phyloP scores from a whole-genome alignment of 2,329 filamentous ascomycete species.

The Sphaerulina musiva region DNA sequence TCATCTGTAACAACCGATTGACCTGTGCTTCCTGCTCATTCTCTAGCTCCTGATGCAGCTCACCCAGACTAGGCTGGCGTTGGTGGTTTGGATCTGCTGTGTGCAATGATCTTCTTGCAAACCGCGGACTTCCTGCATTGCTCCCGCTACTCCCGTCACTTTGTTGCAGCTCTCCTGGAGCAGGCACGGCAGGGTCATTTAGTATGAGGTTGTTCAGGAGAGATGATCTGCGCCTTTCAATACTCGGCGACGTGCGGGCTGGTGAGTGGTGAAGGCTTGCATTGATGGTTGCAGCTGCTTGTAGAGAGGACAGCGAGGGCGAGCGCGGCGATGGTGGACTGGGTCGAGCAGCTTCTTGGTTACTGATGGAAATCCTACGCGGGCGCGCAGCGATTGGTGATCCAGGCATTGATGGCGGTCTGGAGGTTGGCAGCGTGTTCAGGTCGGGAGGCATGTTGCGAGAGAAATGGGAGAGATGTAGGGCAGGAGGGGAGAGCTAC shows the following conservation, averaged over 20 bases:
- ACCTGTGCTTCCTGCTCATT: conserved; percentile 75
- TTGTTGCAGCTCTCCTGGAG: conserved; percentile 61
- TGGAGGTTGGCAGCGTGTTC: conserved; percentile 46
- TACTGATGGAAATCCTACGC: conserved; percentile 31
- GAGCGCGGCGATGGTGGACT: conserved; percentile 55
- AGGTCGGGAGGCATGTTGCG: conserved; percentile 49
- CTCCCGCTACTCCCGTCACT: conserved; percentile 29
- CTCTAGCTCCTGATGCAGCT: conserved; percentile 72
- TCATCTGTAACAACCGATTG: conserved; percentile 68
- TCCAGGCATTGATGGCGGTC: conserved; percentile 30
- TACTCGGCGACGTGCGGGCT: conserved; percentile 40
- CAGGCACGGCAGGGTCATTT: conserved; percentile 62
- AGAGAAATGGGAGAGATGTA: not conserved
- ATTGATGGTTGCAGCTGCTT: conserved; percentile 71
- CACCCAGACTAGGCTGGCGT: conserved; percentile 64
- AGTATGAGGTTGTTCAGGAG: conserved; percentile 67
- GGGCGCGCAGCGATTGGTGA: conserved; percentile 28
- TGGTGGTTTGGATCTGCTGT: conserved; percentile 51
- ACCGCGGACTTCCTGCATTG: conserved; percentile 23
- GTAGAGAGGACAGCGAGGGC: conserved; percentile 61
- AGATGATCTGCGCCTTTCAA: conserved; percentile 58
- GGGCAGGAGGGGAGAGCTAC: not conserved
- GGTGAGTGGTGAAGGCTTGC: conserved; percentile 51
- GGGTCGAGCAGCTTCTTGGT: conserved; percentile 37
- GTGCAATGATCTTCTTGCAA: conserved; percentile 33